A percentile compares a stretch with the other conserved stretches of the same genome.
These are phyloP conservation scores for Globisporangium paroecandrum DNA, from an alignment of 352 stramenopile genomes.

Conservation along the genomic window DNA sequence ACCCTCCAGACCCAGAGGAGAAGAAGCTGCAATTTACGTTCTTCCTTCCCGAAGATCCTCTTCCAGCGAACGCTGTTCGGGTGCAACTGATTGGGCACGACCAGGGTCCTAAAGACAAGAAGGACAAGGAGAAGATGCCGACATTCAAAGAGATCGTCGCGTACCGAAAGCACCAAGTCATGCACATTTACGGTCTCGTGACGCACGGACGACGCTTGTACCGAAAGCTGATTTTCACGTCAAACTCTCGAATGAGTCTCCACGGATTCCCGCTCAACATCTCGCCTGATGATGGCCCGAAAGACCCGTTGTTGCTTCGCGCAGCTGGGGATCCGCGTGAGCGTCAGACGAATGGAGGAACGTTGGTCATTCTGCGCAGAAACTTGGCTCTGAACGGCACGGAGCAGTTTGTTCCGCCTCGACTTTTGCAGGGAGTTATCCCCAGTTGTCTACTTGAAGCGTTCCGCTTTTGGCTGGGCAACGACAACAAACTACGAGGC, in stretches of 20 bases:
- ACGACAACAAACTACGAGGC: constrained; percentile 93
- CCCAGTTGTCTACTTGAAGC: constrained; percentile 93
- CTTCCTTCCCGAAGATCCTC: constrained; percentile 59
- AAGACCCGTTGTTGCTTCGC: constrained; percentile 56
- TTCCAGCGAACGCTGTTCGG: constrained; percentile 37
- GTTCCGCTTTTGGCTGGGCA: constrained; percentile 97
- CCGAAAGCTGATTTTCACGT: constrained; percentile 96
- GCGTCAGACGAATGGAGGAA: constrained; percentile 59
- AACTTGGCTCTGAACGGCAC: constrained; percentile 62
- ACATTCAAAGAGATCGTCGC: constrained; percentile 99
- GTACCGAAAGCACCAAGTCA: constrained; percentile 85
- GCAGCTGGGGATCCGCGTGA: constrained; percentile 67
- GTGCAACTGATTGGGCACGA: constrained; percentile 69
- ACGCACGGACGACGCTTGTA: constrained; percentile 96
- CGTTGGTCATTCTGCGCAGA: constrained; percentile 88
- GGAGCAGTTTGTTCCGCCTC: constrained; percentile 88
- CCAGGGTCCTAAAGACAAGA: constrained; percentile 66
- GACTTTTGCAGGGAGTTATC: constrained; percentile 93
- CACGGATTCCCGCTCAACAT: constrained; percentile 88
- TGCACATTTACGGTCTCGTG: constrained; percentile 97
- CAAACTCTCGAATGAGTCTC: constrained; percentile 91
- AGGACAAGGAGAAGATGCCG: constrained; percentile 65
- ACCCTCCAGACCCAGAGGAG: constrained; percentile 68
- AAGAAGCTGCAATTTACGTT: constrained; percentile 80
- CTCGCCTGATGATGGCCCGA: constrained; percentile 51